phyloP scores from a whole-genome alignment of 441 rosid genomes.

The Pelargonium fulgidum region DNA sequence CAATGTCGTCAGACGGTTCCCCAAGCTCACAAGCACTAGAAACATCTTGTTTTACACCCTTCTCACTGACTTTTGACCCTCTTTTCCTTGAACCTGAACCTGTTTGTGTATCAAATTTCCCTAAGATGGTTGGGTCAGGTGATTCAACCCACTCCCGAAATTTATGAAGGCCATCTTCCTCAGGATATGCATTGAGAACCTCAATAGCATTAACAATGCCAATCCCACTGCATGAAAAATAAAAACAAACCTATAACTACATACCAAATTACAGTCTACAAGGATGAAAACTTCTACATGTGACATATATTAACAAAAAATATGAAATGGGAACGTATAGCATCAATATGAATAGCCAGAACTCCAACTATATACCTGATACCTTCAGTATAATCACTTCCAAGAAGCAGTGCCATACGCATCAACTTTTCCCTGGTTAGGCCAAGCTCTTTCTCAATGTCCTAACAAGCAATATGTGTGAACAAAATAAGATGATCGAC shows the following conservation, averaged over 20 bases:
- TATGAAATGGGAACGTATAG: background rate
- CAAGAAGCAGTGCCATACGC: constrained; percentile 91
- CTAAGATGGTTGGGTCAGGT: constrained; percentile 86
- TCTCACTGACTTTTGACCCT: constrained; percentile 34
- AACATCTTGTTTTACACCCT: constrained; percentile 26
- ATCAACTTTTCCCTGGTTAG: constrained; percentile 70
- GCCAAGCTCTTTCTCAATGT: constrained; percentile 89
- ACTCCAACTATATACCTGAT: constrained; percentile 48
- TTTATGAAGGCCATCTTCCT: constrained; percentile 80
- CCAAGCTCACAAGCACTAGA: constrained; percentile 26
- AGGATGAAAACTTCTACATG: constrained; percentile 7
- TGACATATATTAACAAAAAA: background rate
- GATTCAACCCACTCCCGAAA: constrained; percentile 96
- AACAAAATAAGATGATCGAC: constrained; percentile 13
- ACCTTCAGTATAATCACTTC: constrained; percentile 99
- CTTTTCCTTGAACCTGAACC: constrained; percentile 36
- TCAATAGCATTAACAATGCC: constrained; percentile 98
- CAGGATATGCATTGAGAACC: constrained; percentile 88
- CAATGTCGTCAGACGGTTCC: constrained; percentile 27
- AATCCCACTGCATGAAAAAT: constrained; percentile 67
- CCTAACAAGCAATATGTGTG: constrained; percentile 37
- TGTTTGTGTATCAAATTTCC: constrained; percentile 37
- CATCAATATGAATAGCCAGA: background rate
- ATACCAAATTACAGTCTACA: constrained; percentile 11
- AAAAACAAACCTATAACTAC: background rate